Base-by-base conservation (phyloP, 2,329 filamentous ascomycete genomes). In the Aspergillus persii region DNA sequence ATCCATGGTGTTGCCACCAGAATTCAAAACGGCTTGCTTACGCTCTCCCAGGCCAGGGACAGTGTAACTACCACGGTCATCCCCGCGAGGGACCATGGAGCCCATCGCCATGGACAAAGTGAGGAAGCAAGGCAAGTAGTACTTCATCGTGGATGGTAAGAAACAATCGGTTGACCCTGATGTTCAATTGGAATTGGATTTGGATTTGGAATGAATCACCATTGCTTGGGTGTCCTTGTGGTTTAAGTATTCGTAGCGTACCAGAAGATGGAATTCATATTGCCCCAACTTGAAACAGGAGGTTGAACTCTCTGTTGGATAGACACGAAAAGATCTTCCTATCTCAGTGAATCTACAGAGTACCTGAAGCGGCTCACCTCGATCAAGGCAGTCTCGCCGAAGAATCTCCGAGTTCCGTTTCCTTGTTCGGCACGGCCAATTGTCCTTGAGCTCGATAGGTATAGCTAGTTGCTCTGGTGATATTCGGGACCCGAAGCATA, bases 1-100 rank as follows among this genome's bases (percentile, higher is more conserved):
- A 26, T 69, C 66, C 56, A 59, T 62, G 50, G 68, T 67, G 47
- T 57, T 68, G 3, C 64, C 68, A 30, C 66, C 66, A 2, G 66
- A 66, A n/a, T 23, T 23, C 4, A 59, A n/a, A 3, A 69, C 44
- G 2, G 53, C 63, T 48, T 68, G 61, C 57, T 69, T 69, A 31
- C 66, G 67, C 30, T 39, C 23, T 5, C 66, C 67, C 5, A 69
- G 60, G 2, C 63, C 64, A 26, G 51, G 0, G 29, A 68, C 41
- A 8, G 57, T 64, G 11, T 69, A 53, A 15, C 50, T 63, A n/a
- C 67, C 67, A 7, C 66, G 63, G 30, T 66, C 61, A 26, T 51
- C 57, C 33, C 51, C 49, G 51, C 54, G 61, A 26, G 50, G 27
- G 9, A 55, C 39, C 41, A 55, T 60, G 52, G 29, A 56, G 52